Percentiles rank a stretch among this genome's conserved stretches.
Conservation (phyloP, 805 yeast species). For the Saccharomycopsis oosterbeekiorum region DNA sequence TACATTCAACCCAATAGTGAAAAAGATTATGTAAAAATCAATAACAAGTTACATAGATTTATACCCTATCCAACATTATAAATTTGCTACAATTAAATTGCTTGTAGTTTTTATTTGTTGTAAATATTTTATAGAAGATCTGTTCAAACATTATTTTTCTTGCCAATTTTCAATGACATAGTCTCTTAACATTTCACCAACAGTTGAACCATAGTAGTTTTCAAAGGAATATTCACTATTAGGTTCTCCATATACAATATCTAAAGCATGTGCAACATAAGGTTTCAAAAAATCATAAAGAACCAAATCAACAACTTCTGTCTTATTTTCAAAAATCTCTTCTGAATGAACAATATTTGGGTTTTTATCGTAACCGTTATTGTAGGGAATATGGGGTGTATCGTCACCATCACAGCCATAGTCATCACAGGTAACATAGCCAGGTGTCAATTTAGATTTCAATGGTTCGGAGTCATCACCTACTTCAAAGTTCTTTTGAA, state of each 20-base stretch:
- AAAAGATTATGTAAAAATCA: constrained; percentile 52
- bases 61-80: constrained; percentile 51
- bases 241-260: constrained; percentile 24
- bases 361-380: constrained; percentile 38
- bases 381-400: constrained; percentile 48
- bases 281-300: constrained; percentile 68
- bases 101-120: no score
- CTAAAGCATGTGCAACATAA: constrained; percentile 38
- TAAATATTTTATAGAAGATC: no score
- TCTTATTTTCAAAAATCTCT: constrained; percentile 23
- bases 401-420: constrained; percentile 84
- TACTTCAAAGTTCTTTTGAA: constrained; percentile 3
- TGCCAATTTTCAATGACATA: constrained; percentile 31
- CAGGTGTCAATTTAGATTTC: constrained; percentile 36
- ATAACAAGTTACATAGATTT: constrained; percentile 50
- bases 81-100: no score
- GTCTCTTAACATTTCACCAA: constrained; percentile 36
- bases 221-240: constrained; percentile 31
- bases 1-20: constrained; percentile 55
- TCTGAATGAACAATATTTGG: constrained; percentile 72
- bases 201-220: constrained; percentile 31
- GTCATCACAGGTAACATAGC: constrained; percentile 80
- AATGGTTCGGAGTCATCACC: not conserved
- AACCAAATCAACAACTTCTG: constrained; percentile 49
- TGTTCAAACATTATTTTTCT: not conserved